A percentile compares a stretch with the other conserved stretches of the same genome.
These are phyloP conservation scores for Aspergillus hortae DNA, from an alignment of 2,329 filamentous ascomycete genomes.

Conservation along the genomic window DNA sequence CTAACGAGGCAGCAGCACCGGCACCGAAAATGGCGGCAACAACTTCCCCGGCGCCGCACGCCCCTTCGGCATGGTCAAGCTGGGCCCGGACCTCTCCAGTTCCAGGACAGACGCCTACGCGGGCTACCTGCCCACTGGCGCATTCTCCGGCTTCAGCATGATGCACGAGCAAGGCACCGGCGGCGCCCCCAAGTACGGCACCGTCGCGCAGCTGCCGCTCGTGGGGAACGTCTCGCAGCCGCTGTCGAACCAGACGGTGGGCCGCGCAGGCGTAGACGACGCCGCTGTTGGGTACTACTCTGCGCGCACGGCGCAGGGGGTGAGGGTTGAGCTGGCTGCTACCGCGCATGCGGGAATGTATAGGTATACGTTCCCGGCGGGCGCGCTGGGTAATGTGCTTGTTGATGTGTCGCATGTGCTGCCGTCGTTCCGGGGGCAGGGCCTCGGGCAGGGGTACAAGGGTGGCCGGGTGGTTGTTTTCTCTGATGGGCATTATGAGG, in stretches of 20 bases:
- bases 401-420: constrained; percentile 66
- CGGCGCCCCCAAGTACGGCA: constrained; percentile 67
- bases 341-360: constrained; percentile 51
- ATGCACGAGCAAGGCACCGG: constrained; percentile 66
- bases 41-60: constrained; percentile 42
- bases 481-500: constrained; percentile 55
- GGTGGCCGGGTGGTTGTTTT: constrained; percentile 56
- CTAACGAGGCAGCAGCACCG: too few species aligned
- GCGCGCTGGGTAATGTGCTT: constrained; percentile 45
- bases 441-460: constrained; percentile 60
- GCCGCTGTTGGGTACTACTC: constrained; percentile 61
- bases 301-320: constrained; percentile 53
- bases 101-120: constrained; percentile 39
- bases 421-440: constrained; percentile 58
- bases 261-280: constrained; percentile 49
- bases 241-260: constrained; percentile 54
- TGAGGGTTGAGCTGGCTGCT: constrained; percentile 57
- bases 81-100: constrained; percentile 40
- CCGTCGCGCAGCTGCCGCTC: constrained; percentile 59
- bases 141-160: constrained; percentile 60
- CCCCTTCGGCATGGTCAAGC: constrained; percentile 43
- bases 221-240: constrained; percentile 52
- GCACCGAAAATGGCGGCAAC: constrained; percentile 36
- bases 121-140: constrained; percentile 43
- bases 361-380: constrained; percentile 56